Evolutionary conservation across 2,329 filamentous ascomycete genomes (phyloP).

Genomic region (Hypoxylon sp.): DNA sequence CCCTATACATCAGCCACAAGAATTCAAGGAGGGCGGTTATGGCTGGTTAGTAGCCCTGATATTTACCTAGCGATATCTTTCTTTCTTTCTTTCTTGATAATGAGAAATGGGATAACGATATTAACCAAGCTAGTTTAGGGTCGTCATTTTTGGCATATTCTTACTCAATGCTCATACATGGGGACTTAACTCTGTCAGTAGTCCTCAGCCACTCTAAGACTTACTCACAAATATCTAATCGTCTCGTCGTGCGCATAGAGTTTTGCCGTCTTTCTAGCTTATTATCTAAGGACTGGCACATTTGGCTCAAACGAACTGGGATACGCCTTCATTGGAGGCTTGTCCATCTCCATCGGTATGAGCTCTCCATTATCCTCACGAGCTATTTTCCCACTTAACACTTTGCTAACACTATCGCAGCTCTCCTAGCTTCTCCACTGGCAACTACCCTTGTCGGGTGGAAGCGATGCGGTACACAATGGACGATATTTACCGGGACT

Average conservation of each 20-base stretch:
- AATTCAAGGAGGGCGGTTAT: constrained; percentile 64
- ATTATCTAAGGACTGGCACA: constrained; percentile 63
- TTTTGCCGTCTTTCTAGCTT: constrained; percentile 65
- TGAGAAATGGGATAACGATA: background rate
- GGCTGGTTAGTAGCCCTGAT: constrained; percentile 57
- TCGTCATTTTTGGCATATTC: constrained; percentile 62
- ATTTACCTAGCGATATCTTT: background rate
- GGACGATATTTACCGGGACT: constrained; percentile 70
- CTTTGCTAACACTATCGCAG: constrained; percentile 48
- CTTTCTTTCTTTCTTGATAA: no score
- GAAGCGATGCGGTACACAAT: constrained; percentile 70
- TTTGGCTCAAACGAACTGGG: constrained; percentile 71
- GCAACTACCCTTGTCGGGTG: constrained; percentile 62
- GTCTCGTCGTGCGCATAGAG: constrained; percentile 48
- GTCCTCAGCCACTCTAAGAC: background rate
- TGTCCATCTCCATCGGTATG: constrained; percentile 66
- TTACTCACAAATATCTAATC: constrained; percentile 23
- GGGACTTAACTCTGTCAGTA: constrained; percentile 70
- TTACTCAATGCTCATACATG: constrained; percentile 75
- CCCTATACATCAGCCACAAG: constrained; percentile 58
- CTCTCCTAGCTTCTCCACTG: constrained; percentile 72
- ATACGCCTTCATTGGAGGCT: constrained; percentile 80
- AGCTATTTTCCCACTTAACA: constrained; percentile 25
- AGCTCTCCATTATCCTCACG: background rate
- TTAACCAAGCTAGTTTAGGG: constrained; percentile 45